phyloP scores from a whole-genome alignment of 2,329 filamentous ascomycete species.

The Cladobotryum mycophilum region DNA sequence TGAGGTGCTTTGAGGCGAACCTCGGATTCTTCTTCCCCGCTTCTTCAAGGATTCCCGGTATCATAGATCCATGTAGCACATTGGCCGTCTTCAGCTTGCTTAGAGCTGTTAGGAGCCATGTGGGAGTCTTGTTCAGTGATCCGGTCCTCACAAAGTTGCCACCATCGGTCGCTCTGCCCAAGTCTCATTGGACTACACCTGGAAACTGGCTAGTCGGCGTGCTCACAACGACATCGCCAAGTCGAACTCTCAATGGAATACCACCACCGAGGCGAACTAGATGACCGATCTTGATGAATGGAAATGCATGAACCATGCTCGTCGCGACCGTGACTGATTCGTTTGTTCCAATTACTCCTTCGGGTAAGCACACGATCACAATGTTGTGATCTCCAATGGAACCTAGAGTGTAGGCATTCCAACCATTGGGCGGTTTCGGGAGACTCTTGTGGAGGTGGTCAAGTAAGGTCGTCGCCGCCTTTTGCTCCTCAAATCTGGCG shows the following conservation, averaged over 20 bases:
- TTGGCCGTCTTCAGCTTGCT: background rate
- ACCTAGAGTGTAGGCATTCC: background rate
- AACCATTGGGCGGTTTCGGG: background rate
- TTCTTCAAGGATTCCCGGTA: background rate
- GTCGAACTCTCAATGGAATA: background rate
- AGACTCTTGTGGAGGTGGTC: background rate
- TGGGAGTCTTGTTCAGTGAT: background rate
- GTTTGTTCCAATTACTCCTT: background rate
- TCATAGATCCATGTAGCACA: background rate
- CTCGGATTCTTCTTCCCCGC: background rate
- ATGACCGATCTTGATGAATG: background rate
- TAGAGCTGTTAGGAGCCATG: constrained; percentile 2
- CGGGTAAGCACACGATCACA: background rate
- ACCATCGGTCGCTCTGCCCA: background rate
- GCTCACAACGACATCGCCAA: background rate
- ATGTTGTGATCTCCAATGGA: background rate
- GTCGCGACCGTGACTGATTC: background rate
- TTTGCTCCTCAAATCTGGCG: background rate
- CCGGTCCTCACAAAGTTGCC: constrained; percentile 3
- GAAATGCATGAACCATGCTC: background rate
- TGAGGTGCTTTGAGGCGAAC: background rate
- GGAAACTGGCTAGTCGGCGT: too few relatives aligned
- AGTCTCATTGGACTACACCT: background rate
- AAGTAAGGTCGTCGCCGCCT: background rate
- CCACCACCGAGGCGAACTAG: background rate